Conservation (phyloP, 768 basidiomycete genomes). For the Lyophyllum semitale region DNA sequence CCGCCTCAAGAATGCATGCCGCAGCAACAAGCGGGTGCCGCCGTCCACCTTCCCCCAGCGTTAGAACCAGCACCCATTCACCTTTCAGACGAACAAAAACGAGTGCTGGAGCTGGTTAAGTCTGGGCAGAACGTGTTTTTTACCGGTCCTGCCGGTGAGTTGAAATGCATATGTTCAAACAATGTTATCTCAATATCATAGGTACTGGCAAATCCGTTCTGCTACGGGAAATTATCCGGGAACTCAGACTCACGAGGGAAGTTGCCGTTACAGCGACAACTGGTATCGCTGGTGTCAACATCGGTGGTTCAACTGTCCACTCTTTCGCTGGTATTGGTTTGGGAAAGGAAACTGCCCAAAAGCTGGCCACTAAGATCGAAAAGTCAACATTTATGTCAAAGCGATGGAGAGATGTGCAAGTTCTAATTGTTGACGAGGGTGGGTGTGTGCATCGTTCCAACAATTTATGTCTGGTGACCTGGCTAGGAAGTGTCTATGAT, state of each 20-base stretch:
- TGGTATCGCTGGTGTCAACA: slow-evolving; percentile 68
- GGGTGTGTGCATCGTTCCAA: slow-evolving; percentile 15
- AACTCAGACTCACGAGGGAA: slow-evolving; percentile 18
- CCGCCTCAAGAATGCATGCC: background rate
- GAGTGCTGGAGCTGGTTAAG: slow-evolving; percentile 46
- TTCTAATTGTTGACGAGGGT: slow-evolving; percentile 78
- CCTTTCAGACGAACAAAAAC: slow-evolving; percentile 41
- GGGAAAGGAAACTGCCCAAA: slow-evolving; percentile 49
- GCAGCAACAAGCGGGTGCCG: slow-evolving; percentile 43
- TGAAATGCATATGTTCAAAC: background rate
- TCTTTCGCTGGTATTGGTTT: slow-evolving; percentile 67
- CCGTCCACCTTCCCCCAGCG: slow-evolving; percentile 52
- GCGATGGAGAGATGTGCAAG: slow-evolving; percentile 53
- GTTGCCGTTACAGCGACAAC: slow-evolving; percentile 70
- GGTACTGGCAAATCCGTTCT: slow-evolving; percentile 77
- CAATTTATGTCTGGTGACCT: background rate
- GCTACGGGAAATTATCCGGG: slow-evolving; percentile 60
- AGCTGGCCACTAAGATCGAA: slow-evolving; percentile 38
- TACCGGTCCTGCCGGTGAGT: slow-evolving; percentile 69
- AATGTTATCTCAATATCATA: slow-evolving; percentile 15
- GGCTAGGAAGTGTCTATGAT: slow-evolving; percentile 67
- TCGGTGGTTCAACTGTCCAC: slow-evolving; percentile 70
- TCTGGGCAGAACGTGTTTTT: slow-evolving; percentile 68
- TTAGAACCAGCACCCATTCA: slow-evolving; percentile 7
- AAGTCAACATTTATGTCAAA: slow-evolving; percentile 9